A percentile compares a stretch with the other conserved stretches of the same genome.
Evolutionary conservation across 352 stramenopile genomes (phyloP).

Genomic region (Globisporangium parvum): DNA sequence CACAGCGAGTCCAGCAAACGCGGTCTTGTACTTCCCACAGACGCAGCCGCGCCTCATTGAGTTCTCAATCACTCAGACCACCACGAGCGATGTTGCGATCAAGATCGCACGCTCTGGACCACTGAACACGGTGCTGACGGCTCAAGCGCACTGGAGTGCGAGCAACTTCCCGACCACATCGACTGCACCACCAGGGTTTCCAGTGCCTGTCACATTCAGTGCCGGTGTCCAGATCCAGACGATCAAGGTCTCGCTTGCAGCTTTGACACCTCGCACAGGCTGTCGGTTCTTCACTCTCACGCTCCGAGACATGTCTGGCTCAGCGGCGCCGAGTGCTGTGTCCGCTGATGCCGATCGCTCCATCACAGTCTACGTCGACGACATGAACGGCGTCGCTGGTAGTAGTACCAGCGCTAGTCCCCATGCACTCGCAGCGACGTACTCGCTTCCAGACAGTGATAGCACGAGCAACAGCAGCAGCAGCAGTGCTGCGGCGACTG

Average conservation of each 20-base stretch:
- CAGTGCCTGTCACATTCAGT: conserved; percentile 17
- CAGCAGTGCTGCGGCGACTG: conserved; percentile 6
- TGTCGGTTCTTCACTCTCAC: conserved; percentile 34
- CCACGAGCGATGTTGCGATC: conserved; percentile 19
- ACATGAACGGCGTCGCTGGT: conserved; percentile 29
- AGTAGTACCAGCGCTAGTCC: conserved; percentile 4
- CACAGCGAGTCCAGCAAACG: conserved; percentile 1
- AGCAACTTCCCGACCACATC: conserved; percentile 25
- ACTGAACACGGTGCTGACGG: conserved; percentile 13
- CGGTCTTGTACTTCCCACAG: conserved; percentile 42
- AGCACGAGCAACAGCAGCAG: conserved; percentile 7
- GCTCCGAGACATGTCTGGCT: conserved; percentile 20
- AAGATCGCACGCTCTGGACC: conserved; percentile 26
- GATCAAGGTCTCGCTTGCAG: conserved; percentile 18
- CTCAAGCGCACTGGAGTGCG: conserved; percentile 17
- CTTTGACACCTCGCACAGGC: conserved; percentile 21
- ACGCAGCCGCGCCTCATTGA: conserved; percentile 21
- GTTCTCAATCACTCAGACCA: conserved; percentile 5
- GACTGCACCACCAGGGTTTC: conserved; percentile 9
- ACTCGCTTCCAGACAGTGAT: conserved; percentile 7
- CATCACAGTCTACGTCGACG: conserved; percentile 43
- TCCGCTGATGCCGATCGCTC: conserved; percentile 24
- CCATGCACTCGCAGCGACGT: conserved; percentile 13
- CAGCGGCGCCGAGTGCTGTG: conserved; percentile 13
- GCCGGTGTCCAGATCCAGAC: conserved; percentile 17